Conservation (phyloP, 1,139 yeast species). For the Nakaseomyces sp. region DNA sequence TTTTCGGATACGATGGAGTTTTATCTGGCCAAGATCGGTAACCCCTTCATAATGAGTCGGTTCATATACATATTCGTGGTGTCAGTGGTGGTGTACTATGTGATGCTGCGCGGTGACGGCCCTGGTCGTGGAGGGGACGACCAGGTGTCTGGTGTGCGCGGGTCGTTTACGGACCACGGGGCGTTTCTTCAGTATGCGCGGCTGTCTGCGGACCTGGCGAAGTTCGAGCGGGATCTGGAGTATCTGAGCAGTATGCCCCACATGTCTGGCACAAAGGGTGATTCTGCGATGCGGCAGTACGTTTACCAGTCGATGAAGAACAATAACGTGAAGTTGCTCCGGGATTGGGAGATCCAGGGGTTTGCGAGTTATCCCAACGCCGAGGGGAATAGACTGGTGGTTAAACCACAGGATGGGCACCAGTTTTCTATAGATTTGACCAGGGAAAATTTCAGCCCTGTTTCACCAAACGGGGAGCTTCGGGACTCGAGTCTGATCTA, state of each 20-base stretch:
- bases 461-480: slow-evolving; percentile 51
- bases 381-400: slow-evolving; percentile 13
- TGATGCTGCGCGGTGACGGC: slow-evolving; percentile 46
- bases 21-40: slow-evolving; percentile 58
- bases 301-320: slow-evolving; percentile 50
- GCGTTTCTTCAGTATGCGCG: slow-evolving; percentile 44
- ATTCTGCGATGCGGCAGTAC: slow-evolving; percentile 59
- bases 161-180: slow-evolving; percentile 56
- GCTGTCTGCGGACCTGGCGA: slow-evolving; percentile 44
- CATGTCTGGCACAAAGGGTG: slow-evolving; percentile 82
- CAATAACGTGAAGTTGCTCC: slow-evolving; percentile 49
- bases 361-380: slow-evolving; percentile 51
- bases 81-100: slow-evolving; percentile 46
- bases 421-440: slow-evolving; percentile 25
- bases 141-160: slow-evolving; percentile 43
- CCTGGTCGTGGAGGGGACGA: slow-evolving; percentile 32
- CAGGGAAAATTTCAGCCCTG: slow-evolving; percentile 55
- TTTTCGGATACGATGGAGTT: slow-evolving; percentile 44
- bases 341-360: slow-evolving; percentile 43
- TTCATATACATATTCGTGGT: slow-evolving; percentile 60
- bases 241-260: slow-evolving; percentile 83
- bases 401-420: not conserved
- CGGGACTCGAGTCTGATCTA: slow-evolving; percentile 45
- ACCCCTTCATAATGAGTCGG: slow-evolving; percentile 76
- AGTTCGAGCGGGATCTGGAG: slow-evolving; percentile 61